Base-by-base conservation (phyloP, 2,329 filamentous ascomycete genomes). In the Clarireedia homoeocarpa region DNA sequence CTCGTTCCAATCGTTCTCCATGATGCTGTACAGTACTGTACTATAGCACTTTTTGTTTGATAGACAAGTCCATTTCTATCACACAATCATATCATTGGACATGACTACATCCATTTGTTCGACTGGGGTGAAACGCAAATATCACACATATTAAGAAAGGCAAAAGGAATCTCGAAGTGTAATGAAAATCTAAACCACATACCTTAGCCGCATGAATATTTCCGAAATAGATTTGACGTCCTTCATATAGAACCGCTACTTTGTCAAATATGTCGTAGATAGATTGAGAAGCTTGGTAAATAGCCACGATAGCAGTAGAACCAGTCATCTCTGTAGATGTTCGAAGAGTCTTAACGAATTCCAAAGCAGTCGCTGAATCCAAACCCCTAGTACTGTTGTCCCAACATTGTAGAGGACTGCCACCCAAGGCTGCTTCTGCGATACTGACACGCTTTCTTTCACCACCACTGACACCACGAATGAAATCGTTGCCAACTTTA, bases 381-480 rank as follows among this genome's bases (percentile, higher is more conserved):
- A 92, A 75, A 10, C 88, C 88, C 51, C 81, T 77, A 0, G 88
- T 91, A 24, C 79, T 84, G 61, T 89, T 89, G 58, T 87, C 89
- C 88, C 89, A 94, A 58, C 84, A 86, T 67, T 88, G 84, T 1
- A 81, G 74, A 44, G 78, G 83, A 1, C 82, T 80, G n/a, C 74
- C 69, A 1, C 74, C 75, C 9, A 79, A 78, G 0, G 81, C 80
- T 36, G 88, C 89, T 70, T 94, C 89, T 1, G 86, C 88, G 59
- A 94, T 90, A 46, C 84, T 88, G 5, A 95, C 89, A 68, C 90
- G 83, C 73, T 94, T 91, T 55, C 84, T 76, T 68, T 89, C 85
- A 39, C 86, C 85, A 26, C 85, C 86, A 6, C 80, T 84, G 0
- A 88, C 80, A 49, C 88, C 88, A 1, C 86, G 82, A 10, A 91